Base-by-base conservation (phyloP, 768 basidiomycete species). In the Mrakia blollopis region DNA sequence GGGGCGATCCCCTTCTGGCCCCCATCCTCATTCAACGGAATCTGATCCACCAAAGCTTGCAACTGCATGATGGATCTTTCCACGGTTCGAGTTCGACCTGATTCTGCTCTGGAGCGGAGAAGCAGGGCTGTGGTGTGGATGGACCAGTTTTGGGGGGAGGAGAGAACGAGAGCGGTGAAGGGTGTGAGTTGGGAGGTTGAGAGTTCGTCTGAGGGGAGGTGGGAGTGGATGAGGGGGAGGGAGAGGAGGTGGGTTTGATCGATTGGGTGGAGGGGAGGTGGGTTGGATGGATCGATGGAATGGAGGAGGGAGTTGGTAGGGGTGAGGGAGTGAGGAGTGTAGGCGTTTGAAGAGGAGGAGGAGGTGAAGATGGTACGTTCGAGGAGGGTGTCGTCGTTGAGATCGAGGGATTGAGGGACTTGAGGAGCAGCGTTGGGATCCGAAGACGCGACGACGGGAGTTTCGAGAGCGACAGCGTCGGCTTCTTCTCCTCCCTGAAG, bases 51-150 rank as follows among this genome's bases (percentile, higher is more conserved):
- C 75, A 99, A 87, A 0, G 96, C 94, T 82, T 96, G 93, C 7
- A 99, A 89, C 83, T 99, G 97, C 2, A 98, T 86, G 2, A 91
- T 89, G 3, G 94, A 89, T 35, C 97, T 89, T 83, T 99, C 97
- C 80, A 95, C 91, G 21, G 97, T 98, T 32, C 97, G 89, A 0
- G 92, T 92, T 61, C 97, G 89, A 25, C 88, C 86, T 0, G 94
- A 88, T 83, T 99, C 96, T 76, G 97, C 89, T 10, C 97, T 89
- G 14, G 96, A 92, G 39, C 97, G 91, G 37, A 98, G 89, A 70
- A 99, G 88, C 72, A 98, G 89, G 39, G 94, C 95, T 89, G 95
- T 96, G 52, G 95, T 96, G 85, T 98, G 93, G 41, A 98, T 87
- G 8, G 93, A 91, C 97, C 97, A 99, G 83, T 98, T 98, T 74